Percentiles rank a stretch among this genome's conserved stretches.
phyloP scores from a whole-genome alignment of 108 stramenopile genomes.

The Cyclotella kingstonii region DNA sequence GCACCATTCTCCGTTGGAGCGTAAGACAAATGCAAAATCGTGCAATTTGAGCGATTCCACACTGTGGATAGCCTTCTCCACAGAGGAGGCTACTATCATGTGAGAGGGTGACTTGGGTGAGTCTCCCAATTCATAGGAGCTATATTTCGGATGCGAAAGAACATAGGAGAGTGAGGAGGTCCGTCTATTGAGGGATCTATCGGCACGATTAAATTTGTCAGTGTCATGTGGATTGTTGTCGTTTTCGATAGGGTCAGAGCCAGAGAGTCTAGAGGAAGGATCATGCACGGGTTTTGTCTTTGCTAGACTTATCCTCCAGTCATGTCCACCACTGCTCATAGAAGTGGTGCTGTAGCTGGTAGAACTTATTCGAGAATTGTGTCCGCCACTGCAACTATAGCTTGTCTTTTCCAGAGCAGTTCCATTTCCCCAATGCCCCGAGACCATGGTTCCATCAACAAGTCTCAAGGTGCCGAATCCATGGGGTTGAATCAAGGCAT shows the following conservation, averaged over 20 bases:
- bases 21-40: slow-evolving; percentile 16
- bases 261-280: too few species aligned
- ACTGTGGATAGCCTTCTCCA: background rate
- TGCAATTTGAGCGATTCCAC: background rate
- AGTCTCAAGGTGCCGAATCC: slow-evolving; percentile 1
- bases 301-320: too few species aligned
- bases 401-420: background rate
- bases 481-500: slow-evolving; percentile 14
- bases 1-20: slow-evolving; percentile 18
- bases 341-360: background rate
- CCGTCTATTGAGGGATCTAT: background rate
- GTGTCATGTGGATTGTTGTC: too few species aligned
- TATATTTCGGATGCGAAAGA: background rate
- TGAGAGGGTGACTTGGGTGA: background rate
- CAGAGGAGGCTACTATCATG: slow-evolving; percentile 3
- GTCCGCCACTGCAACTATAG: background rate
- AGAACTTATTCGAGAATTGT: background rate
- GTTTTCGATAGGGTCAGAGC: too few species aligned
- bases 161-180: background rate
- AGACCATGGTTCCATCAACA: slow-evolving; percentile 1
- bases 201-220: background rate
- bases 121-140: slow-evolving; percentile 2
- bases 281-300: too few species aligned
- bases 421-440: slow-evolving; percentile 12
- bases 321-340: too few species aligned